Conservation (phyloP, 768 basidiomycete genomes). For the Termitomyces sp. region DNA sequence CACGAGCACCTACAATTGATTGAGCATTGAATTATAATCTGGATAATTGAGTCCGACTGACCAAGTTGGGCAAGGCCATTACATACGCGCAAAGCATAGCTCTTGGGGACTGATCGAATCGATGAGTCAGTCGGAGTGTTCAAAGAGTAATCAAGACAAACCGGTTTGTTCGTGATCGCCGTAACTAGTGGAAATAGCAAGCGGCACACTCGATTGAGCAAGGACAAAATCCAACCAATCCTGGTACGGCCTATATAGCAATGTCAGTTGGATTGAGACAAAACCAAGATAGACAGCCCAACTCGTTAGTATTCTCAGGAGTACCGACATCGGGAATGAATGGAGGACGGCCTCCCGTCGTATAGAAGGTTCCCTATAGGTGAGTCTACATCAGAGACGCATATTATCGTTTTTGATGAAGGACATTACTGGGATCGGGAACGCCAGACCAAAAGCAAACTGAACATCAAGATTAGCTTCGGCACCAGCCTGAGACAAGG, state of each 20-base stretch:
- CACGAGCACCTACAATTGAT: constrained; percentile 44
- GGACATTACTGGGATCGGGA: constrained; percentile 44
- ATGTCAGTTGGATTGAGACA: background rate
- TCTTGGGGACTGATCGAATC: constrained; percentile 39
- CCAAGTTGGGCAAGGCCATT: constrained; percentile 58
- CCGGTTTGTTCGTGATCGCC: constrained; percentile 67
- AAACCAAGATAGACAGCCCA: background rate
- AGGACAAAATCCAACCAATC: constrained; percentile 57
- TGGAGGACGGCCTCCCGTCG: constrained; percentile 56
- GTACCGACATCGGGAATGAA: constrained; percentile 42
- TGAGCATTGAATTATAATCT: background rate
- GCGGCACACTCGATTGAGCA: constrained; percentile 36
- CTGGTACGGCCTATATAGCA: constrained; percentile 20
- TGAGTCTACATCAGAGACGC: constrained; percentile 8
- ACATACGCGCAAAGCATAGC: constrained; percentile 54
- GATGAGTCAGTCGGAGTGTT: background rate
- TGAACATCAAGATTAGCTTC: constrained; percentile 66
- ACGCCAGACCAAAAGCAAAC: constrained; percentile 54
- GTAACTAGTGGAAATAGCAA: constrained; percentile 65
- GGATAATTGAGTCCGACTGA: constrained; percentile 14
- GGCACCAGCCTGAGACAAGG: constrained; percentile 36
- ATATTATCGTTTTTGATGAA: background rate
- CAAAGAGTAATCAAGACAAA: constrained; percentile 14
- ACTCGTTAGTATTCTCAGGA: constrained; percentile 34
- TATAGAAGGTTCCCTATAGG: constrained; percentile 44